phyloP scores from a whole-genome alignment of 2,329 filamentous ascomycete genomes.

The Nemania sp. region DNA sequence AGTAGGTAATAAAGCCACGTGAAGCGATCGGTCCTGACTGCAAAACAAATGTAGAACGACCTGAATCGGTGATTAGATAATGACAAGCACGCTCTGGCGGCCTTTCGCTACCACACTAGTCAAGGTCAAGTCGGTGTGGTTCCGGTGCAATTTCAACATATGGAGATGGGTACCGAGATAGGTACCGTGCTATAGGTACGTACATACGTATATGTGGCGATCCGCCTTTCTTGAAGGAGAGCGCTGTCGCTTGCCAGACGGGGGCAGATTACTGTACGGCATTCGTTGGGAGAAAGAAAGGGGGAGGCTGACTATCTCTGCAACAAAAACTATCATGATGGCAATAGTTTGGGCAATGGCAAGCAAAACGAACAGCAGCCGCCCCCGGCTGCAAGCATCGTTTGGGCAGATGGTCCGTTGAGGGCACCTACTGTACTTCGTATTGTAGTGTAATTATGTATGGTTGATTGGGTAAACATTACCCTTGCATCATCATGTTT shows the following conservation, averaged over 20 bases:
- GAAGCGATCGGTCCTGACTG: background rate
- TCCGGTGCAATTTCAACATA: slow-evolving; percentile 19
- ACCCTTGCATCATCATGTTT: slow-evolving; percentile 5
- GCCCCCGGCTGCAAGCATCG: background rate
- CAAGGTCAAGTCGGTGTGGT: slow-evolving; percentile 26
- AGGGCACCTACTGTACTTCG: too few relatives aligned
- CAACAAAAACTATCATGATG: too few relatives aligned
- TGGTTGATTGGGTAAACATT: too few relatives aligned
- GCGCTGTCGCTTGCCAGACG: background rate
- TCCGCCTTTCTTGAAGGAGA: background rate
- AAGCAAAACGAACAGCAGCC: background rate
- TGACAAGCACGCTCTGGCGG: background rate
- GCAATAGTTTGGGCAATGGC: too few relatives aligned
- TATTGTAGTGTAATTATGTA: background rate
- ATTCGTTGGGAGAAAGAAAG: background rate
- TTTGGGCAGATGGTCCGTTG: too few relatives aligned
- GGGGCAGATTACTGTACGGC: background rate
- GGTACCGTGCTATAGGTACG: too few relatives aligned
- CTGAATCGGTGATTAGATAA: background rate
- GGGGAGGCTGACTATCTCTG: too few relatives aligned
- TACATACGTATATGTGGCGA: background rate
- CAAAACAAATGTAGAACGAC: background rate
- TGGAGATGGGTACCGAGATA: too few relatives aligned
- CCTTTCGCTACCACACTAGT: slow-evolving; percentile 6
- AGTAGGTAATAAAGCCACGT: background rate